Percentiles rank a stretch among this genome's conserved stretches.
Evolutionary conservation across 2,329 filamentous ascomycete genomes (phyloP).

Genomic region (Paecilomyces sp.): DNA sequence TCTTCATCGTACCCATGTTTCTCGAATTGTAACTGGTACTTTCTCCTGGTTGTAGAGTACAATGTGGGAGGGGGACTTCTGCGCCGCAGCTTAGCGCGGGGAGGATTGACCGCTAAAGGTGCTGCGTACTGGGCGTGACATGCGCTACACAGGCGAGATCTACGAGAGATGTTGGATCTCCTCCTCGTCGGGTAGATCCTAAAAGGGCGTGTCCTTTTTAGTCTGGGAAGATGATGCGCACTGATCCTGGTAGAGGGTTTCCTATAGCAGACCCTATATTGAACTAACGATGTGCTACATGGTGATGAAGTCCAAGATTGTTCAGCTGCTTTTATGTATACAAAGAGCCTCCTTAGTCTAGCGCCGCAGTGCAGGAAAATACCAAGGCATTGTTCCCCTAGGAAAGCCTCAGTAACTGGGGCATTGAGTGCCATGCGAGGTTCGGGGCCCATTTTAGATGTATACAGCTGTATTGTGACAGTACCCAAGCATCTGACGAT

Average conservation of each 20-base stretch:
- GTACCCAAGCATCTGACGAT: background rate
- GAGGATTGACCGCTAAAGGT: background rate
- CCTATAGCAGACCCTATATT: background rate
- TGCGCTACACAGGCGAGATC: background rate
- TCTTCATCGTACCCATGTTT: background rate
- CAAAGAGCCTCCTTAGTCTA: background rate
- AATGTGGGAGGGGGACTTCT: background rate
- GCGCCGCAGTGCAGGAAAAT: background rate
- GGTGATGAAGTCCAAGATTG: background rate
- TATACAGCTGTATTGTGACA: background rate
- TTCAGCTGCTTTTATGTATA: background rate
- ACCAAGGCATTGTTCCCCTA: background rate
- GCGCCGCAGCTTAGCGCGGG: background rate
- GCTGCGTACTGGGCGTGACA: background rate
- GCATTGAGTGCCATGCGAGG: background rate
- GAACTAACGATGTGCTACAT: background rate
- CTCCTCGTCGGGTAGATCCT: background rate
- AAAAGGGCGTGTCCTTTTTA: background rate
- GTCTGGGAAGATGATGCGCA: background rate
- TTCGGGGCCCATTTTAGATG: background rate
- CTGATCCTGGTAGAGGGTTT: background rate
- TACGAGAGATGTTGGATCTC: background rate
- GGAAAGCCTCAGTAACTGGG: background rate
- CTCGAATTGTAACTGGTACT: background rate
- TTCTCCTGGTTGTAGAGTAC: background rate